Base-by-base conservation (phyloP, 768 basidiomycete species). In the Wakefieldia striispora region DNA sequence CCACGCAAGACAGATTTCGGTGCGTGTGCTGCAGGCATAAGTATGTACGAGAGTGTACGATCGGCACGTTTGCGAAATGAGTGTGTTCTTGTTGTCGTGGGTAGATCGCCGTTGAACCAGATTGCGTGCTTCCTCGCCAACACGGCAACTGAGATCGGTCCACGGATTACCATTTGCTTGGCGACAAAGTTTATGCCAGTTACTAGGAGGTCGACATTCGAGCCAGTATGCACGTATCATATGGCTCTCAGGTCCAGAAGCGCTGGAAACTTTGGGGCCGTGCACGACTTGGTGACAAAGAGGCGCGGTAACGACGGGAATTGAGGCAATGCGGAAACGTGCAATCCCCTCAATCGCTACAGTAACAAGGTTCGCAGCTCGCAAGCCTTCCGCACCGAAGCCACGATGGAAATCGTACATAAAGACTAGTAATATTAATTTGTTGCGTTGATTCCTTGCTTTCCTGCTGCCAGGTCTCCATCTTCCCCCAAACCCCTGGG, bases 401-500 rank as follows among this genome's bases (percentile, higher is more conserved):
- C 67, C 67, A 68, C 67, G 67, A 64, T 66, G 66, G 54, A 53
- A 57, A 57, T 53, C 53, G 40, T 64, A 68, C 67, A 64, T 68
- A 68, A 68, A 55, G 51, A 43, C 48, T 21, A 44, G 6, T 51
- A 43, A 42, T 2, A 46, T 51, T 53, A 47, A 49, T 59, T 50
- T 40, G 6, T 43, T 40, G 12, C 42, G 33, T 49, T 33, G 33
- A 16, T 4, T 40, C 44, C 45, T 47, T 37, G 50, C 45, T 48
- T 58, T 49, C 49, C 53, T 44, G 56, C 57, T 62, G 51, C 29
- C 29, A 29, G 29, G 55, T 54, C 38, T 47, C 47, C 54, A 12
- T 38, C 40, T n/a, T n/a, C n/a, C 53, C 23, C 23, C 23, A 23
- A n/a, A n/a, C n/a, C n/a, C n/a, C n/a, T n/a, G n/a, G n/a, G 24